Conservation (phyloP, 1,139 yeast species). For the Torulaspora globosa region DNA sequence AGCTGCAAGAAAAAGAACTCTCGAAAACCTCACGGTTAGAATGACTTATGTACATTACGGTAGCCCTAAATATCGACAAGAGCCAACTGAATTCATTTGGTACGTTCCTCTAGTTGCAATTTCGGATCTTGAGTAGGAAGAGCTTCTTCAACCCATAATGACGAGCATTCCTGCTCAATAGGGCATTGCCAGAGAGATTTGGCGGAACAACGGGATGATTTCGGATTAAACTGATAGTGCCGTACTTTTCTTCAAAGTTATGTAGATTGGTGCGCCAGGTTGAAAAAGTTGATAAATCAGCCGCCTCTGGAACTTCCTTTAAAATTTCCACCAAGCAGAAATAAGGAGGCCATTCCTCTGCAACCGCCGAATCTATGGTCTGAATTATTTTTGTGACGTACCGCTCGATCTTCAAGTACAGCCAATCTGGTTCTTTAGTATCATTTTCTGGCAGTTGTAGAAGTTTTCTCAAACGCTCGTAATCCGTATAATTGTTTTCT, state of each 20-base stretch:
- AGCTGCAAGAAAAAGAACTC: conserved; percentile 24
- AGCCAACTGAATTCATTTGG: neutral
- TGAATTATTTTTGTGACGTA: conserved; percentile 11
- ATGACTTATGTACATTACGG: neutral
- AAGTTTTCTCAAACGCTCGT: conserved; percentile 3
- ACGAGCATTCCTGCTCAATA: conserved; percentile 7
- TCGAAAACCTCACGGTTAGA: conserved; percentile 6
- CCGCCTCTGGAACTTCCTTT: neutral
- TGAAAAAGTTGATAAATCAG: neutral
- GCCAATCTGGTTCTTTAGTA: neutral
- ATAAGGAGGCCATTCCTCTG: conserved; percentile 30
- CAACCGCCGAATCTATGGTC: conserved; percentile 18
- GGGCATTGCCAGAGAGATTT: conserved; percentile 7
- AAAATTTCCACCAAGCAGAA: conserved; percentile 19
- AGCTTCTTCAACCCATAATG: conserved; percentile 22
- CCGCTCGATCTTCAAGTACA: conserved; percentile 3
- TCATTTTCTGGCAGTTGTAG: neutral
- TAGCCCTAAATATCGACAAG: neutral
- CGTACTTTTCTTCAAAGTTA: conserved; percentile 16
- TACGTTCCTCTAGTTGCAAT: neutral
- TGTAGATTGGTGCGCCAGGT: conserved; percentile 21
- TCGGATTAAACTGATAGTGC: conserved; percentile 11
- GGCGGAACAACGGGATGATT: conserved; percentile 19
- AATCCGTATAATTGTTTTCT: conserved; percentile 7
- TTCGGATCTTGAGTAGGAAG: conserved; percentile 3